Conservation (phyloP, 176 grass and related monocot species). For the Tillandsia leiboldiana region DNA sequence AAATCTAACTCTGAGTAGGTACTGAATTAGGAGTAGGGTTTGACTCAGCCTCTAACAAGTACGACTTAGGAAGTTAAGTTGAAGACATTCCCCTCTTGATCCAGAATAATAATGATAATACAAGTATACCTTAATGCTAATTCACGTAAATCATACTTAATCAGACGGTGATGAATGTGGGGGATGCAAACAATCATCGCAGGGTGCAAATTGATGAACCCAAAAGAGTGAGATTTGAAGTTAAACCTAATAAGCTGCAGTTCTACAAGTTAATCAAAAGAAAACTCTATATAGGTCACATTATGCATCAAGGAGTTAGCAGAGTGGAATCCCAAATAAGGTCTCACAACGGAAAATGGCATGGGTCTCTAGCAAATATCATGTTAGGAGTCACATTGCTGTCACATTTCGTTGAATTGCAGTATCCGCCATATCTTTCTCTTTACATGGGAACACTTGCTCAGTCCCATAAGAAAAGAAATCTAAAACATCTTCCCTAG, state of each 20-base stretch:
- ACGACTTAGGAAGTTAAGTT: too few relatives aligned
- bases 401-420: neutral
- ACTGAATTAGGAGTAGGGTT: too few relatives aligned
- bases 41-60: too few relatives aligned
- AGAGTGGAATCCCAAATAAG: neutral
- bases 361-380: neutral
- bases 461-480: too few relatives aligned
- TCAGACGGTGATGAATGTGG: constrained; percentile 62
- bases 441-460: too few relatives aligned
- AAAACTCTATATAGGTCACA: neutral
- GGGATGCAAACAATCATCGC: constrained; percentile 22
- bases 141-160: constrained; percentile 4
- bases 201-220: neutral
- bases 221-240: neutral
- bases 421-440: too few relatives aligned
- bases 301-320: neutral
- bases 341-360: neutral
- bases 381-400: neutral
- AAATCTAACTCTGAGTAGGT: too few relatives aligned
- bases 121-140: constrained; percentile 21
- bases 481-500: too few relatives aligned
- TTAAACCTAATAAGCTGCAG: neutral
- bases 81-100: too few relatives aligned
- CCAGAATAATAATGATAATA: too few relatives aligned
- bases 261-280: neutral